Base-by-base conservation (phyloP, 164 flowering plant species). In the Vitis vinifera region DNA sequence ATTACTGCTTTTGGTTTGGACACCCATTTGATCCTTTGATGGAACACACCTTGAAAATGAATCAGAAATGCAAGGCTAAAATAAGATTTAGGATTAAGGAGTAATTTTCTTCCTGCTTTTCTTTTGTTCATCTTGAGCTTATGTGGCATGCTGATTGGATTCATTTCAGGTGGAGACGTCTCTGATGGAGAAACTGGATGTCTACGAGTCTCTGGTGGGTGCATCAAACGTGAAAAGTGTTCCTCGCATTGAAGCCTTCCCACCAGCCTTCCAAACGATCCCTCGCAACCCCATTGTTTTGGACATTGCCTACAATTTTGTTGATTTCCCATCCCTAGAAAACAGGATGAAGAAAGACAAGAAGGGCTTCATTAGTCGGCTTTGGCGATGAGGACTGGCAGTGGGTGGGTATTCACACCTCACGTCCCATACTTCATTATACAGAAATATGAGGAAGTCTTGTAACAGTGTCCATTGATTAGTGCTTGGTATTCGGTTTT, bases 291-390 rank as follows among this genome's bases (percentile, higher is more conserved):
- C 99, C 1, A 89, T 96, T 69, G 90, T 96, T 29, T 62, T 93
- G 66, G 99, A 96, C 74, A 85, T 96, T 59, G 98, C 95, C 37
- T 91, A 81, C 62, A 86, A 86, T 62, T 76, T 73, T 10, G 86
- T 96, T 50, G 97, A 90, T 27, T 96, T 93, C 85, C 99, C 99
- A 56, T 83, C 98, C 55, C 85, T 96, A 23, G 97, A 93, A n/a
- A 79, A 75, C 81, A 84, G 94, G 83, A 86, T 88, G 94, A 96
- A 91, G 93, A 96, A 96, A 77, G 94, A 91, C 68, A 82, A 79
- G 80, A 94, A 89, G 82, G 88, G 99, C 60, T 87, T 96, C 77
- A 83, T 90, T 13, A 87, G 97, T 52, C 79, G 98, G 82, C 73
- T 93, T 50, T 93, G 97, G 94, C 57, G 99, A 68, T 93, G 73